These are phyloP conservation scores for Delonix regia DNA, from an alignment of 306 rosid species.

Conservation along the genomic window DNA sequence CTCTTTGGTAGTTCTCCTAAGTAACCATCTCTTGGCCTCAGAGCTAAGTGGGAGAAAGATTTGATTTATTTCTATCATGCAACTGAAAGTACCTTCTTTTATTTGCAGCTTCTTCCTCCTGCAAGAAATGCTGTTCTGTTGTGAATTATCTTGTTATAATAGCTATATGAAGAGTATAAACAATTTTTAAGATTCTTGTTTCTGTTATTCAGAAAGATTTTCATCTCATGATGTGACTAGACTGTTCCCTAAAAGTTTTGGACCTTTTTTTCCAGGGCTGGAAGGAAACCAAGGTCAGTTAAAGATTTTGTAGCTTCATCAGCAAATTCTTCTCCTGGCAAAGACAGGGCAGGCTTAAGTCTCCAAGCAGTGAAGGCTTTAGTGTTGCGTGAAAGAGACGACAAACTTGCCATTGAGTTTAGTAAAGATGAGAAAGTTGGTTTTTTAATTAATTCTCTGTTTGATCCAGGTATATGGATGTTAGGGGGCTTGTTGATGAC, in stretches of 20 bases:
- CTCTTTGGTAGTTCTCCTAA: too few relatives aligned
- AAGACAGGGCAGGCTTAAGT: conserved; percentile 76
- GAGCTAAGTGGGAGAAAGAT: background rate
- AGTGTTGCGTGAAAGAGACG: conserved; percentile 87
- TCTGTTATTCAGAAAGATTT: conserved; percentile 28
- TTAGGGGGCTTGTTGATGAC: conserved; percentile 39
- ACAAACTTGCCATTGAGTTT: conserved; percentile 64
- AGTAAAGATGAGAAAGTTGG: conserved; percentile 64
- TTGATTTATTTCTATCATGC: background rate
- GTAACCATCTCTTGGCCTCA: too few relatives aligned
- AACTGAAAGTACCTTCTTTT: background rate
- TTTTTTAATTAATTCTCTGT: conserved; percentile 65
- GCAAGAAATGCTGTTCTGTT: background rate
- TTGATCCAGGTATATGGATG: conserved; percentile 79
- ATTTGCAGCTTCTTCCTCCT: conserved; percentile 17
- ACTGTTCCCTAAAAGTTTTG: conserved; percentile 35
- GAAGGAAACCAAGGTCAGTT: conserved; percentile 75
- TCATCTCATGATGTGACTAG: conserved; percentile 19
- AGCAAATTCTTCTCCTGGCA: conserved; percentile 69
- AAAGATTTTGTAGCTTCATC: conserved; percentile 71
- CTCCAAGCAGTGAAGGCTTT: conserved; percentile 82
- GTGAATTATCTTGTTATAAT: background rate
- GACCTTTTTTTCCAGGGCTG: conserved; percentile 65
- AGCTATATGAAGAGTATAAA: background rate
- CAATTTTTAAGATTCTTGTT: conserved; percentile 9